A percentile compares a stretch with the other conserved stretches of the same genome.
Evolutionary conservation across 2,329 filamentous ascomycete genomes (phyloP).

Genomic region (Aspergillus sp.): DNA sequence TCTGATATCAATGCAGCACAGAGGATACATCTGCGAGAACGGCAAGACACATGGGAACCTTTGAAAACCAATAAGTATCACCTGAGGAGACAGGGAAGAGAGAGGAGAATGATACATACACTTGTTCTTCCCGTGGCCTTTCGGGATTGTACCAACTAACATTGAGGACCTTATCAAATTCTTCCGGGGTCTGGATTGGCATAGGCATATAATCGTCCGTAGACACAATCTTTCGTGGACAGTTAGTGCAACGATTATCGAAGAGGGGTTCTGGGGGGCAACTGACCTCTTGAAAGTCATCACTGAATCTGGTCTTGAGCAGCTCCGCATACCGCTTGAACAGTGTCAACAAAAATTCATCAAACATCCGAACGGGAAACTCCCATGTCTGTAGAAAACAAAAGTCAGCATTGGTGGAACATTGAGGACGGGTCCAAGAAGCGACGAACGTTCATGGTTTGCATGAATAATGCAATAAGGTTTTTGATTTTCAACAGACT

Average conservation of each 20-base stretch:
- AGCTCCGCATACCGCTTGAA: constrained; percentile 94
- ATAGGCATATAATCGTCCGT: constrained; percentile 99
- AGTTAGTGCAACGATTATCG: background rate
- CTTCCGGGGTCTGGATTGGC: constrained; percentile 85
- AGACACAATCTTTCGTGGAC: constrained; percentile 57
- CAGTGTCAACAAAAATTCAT: constrained; percentile 79
- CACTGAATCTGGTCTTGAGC: constrained; percentile 85
- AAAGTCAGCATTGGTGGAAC: background rate
- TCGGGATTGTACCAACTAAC: constrained; percentile 95
- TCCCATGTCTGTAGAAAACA: constrained; percentile 67
- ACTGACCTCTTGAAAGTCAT: constrained; percentile 85
- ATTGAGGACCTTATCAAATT: constrained; percentile 93
- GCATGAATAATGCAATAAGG: constrained; percentile 87
- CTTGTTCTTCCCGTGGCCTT: constrained; percentile 70
- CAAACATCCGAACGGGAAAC: constrained; percentile 78
- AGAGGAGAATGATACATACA: constrained; percentile 49
- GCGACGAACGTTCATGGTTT: constrained; percentile 83
- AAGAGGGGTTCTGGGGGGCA: background rate
- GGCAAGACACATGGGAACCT: constrained; percentile 94
- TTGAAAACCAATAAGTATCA: constrained; percentile 4
- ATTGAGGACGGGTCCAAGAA: background rate
- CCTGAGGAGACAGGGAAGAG: background rate
- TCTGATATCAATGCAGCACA: constrained; percentile 96
- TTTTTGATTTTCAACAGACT: constrained; percentile 92
- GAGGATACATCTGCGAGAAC: constrained; percentile 98